These are phyloP conservation scores for Ascoidea asiatica DNA, from an alignment of 805 yeast genomes.

Conservation along the genomic window DNA sequence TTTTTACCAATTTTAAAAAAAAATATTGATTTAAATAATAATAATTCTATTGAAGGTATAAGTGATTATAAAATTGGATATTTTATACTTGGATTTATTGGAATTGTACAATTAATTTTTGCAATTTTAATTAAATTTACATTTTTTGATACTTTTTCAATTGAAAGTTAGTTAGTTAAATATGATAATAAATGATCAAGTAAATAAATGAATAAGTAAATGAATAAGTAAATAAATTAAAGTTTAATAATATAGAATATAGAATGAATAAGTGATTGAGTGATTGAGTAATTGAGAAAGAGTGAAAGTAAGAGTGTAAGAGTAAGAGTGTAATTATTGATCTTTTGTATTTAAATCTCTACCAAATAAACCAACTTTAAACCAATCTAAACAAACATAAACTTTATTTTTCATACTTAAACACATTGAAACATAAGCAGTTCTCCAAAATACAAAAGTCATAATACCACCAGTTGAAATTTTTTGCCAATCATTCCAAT, in stretches of 20 bases:
- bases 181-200: neutral
- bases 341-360: conserved; percentile 41
- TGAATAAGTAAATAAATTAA: too few species aligned
- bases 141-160: neutral
- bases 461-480: conserved; percentile 73
- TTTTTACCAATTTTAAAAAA: conserved; percentile 25
- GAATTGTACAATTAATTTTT: neutral
- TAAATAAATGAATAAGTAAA: too few species aligned
- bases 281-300: neutral
- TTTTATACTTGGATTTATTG: neutral
- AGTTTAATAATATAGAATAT: neutral
- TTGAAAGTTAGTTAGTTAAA: neutral
- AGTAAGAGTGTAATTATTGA: too few species aligned
- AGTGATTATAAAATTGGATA: neutral
- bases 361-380: conserved; percentile 76
- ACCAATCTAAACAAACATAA: conserved; percentile 80
- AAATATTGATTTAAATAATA: conserved; percentile 1
- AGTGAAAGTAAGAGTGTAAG: too few species aligned
- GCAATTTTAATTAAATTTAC: neutral
- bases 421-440: conserved; percentile 88
- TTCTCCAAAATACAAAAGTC: conserved; percentile 90
- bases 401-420: conserved; percentile 80
- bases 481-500: conserved; percentile 67
- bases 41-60: neutral
- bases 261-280: neutral